A percentile compares a stretch with the other conserved stretches of the same genome.
phyloP scores from a whole-genome alignment of 1,284 basidiomycete genomes.

The Mycosarcoma maydis region DNA sequence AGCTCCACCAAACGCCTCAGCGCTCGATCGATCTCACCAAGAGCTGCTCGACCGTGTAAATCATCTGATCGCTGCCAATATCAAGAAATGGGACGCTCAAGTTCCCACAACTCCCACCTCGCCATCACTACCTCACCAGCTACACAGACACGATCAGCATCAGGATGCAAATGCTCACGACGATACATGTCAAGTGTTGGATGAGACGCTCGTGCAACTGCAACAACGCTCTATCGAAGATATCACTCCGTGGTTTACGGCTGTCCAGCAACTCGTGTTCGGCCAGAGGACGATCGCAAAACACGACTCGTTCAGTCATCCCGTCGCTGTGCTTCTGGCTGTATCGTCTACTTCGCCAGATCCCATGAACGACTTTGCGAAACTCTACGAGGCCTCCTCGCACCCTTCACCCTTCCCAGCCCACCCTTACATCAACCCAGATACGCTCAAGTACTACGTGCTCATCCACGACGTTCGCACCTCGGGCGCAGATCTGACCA shows the following conservation, averaged over 20 bases:
- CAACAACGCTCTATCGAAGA: conserved; percentile 35
- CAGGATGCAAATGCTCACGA: no score
- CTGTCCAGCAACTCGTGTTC: conserved; percentile 43
- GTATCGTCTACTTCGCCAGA: conserved; percentile 57
- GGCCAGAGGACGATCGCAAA: conserved; percentile 35
- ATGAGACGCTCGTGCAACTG: conserved; percentile 18
- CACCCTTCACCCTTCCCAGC: conserved; percentile 39
- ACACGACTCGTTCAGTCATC: conserved; percentile 57
- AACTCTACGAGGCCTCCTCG: conserved; percentile 54
- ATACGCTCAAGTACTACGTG: conserved; percentile 61
- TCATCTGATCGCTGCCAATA: conserved; percentile 47
- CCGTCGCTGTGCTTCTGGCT: conserved; percentile 49
- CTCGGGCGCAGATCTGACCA: conserved; percentile 46
- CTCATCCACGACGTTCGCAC: conserved; percentile 58
- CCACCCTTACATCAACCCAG: conserved; percentile 57
- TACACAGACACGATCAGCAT: no score
- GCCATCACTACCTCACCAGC: no score
- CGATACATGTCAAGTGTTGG: neutral
- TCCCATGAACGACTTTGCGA: conserved; percentile 64
- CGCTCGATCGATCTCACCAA: conserved; percentile 19
- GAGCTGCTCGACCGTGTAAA: conserved; percentile 46
- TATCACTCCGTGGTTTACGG: conserved; percentile 54
- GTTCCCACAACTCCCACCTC: no score
- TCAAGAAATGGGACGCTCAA: conserved; percentile 45
- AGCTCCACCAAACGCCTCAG: conserved; percentile 15